Evolutionary conservation across 441 rosid species (phyloP).

Genomic region (Eruca vesicaria): DNA sequence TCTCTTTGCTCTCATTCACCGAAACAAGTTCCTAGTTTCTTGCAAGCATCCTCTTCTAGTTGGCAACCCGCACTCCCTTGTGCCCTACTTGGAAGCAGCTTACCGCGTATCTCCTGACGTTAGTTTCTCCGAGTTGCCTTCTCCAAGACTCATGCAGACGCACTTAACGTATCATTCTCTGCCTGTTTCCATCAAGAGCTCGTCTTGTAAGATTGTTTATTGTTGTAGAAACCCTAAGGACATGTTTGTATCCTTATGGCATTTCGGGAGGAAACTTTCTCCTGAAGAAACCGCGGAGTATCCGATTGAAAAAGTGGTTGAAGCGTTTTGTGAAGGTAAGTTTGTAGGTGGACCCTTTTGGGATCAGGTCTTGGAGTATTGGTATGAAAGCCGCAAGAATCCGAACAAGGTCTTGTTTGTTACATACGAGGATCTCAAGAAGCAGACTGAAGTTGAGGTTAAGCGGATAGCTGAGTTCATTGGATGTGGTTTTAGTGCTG

Average conservation of each 20-base stretch:
- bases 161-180: constrained; percentile 45
- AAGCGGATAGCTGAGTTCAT: constrained; percentile 31
- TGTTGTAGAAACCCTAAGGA: constrained; percentile 74
- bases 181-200: constrained; percentile 40
- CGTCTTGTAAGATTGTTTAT: constrained; percentile 57
- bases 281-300: constrained; percentile 30
- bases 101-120: constrained; percentile 30
- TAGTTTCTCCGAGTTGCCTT: constrained; percentile 21
- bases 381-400: constrained; percentile 43
- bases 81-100: constrained; percentile 50
- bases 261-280: constrained; percentile 44
- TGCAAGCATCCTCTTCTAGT: constrained; percentile 51
- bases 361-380: constrained; percentile 55
- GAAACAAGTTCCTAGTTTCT: constrained; percentile 27
- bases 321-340: constrained; percentile 51
- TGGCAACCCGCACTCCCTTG: constrained; percentile 52
- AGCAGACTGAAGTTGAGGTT: constrained; percentile 9
- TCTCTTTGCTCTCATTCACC: constrained; percentile 47
- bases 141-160: constrained; percentile 55
- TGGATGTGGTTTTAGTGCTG: constrained; percentile 22
- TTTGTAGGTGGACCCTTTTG: constrained; percentile 51
- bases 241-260: constrained; percentile 68
- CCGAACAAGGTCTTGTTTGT: constrained; percentile 38
- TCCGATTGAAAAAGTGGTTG: constrained; percentile 43
- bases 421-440: constrained; percentile 31